Conservation (phyloP, 2,329 filamentous ascomycete species). For the Ophiostoma tasmaniense region DNA sequence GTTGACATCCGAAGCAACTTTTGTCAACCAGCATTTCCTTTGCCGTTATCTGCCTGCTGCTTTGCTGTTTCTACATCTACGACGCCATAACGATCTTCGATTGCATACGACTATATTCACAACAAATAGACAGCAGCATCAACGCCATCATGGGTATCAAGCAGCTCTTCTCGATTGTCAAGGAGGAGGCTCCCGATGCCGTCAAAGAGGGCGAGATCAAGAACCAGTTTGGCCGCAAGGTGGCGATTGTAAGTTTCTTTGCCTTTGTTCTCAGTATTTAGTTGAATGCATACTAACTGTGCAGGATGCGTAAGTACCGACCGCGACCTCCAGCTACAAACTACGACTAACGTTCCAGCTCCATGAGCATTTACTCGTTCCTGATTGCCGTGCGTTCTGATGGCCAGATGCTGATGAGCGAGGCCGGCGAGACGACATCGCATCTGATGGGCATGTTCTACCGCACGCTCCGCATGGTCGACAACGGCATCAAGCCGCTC, state of each 20-base stretch:
- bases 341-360: slow-evolving; percentile 46
- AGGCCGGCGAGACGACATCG: slow-evolving; percentile 91
- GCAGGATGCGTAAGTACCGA: slow-evolving; percentile 20
- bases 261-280: background rate
- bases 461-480: slow-evolving; percentile 92
- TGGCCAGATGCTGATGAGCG: slow-evolving; percentile 91
- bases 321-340: background rate
- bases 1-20: slow-evolving; percentile 3
- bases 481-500: slow-evolving; percentile 96
- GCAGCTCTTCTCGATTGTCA: slow-evolving; percentile 72
- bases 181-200: slow-evolving; percentile 88
- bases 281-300: background rate
- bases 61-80: background rate
- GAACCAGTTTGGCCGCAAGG: slow-evolving; percentile 96
- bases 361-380: slow-evolving; percentile 99
- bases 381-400: slow-evolving; percentile 94
- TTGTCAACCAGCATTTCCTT: background rate
- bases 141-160: slow-evolving; percentile 52
- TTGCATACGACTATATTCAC: background rate
- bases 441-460: slow-evolving; percentile 99
- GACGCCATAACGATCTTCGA: background rate
- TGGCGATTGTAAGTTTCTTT: slow-evolving; percentile 69
- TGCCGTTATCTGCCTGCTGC: background rate
- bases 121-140: background rate
- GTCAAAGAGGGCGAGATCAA: slow-evolving; percentile 98